Evolutionary conservation across 208 protist species (phyloP), one percentile per base, ranked within the genome.

Genomic region (Phytomonas francai): DNA sequence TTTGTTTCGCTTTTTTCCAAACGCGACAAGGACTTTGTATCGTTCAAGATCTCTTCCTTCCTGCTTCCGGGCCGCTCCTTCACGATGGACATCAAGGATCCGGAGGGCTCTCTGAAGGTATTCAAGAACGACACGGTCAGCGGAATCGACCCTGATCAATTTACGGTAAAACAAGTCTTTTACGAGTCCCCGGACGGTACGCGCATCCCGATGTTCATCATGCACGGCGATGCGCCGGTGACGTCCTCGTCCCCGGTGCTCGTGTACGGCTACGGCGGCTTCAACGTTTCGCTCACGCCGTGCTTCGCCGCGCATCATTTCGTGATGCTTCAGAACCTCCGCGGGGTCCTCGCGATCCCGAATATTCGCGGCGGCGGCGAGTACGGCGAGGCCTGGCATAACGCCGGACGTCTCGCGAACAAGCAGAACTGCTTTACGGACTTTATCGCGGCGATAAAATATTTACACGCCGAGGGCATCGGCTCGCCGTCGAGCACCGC

Each of bases 331-430:
- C 76, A 85, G 63, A 60, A 97, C 63, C 73, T 97, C 28, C 67
- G 76, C 51, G 92, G 94, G 39, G 83, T 97, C 3, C 74, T 96
- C 29, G 93, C 85, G 0, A 64, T 98, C 22, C 84, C 95, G 1
- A 98, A 98, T 81, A 97, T 98, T 62, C 88, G 97, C 60, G 97
- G 97, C 29, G 97, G 97, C 22, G 91, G 89, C 61, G 96, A 98
- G 82, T 98, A 97, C 74, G 97, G 97, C 57, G 81, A 94, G 66
- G 62, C 62, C 27, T 98, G 97, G 97, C 94, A 98, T 80, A 74
- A 98, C 67, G 87, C 78, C 19, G 96, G 91, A 19, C 81, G 87
- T 16, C 83, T 73, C 30, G 78, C 63, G 22, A 73, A 86, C 45
- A 97, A 97, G 74, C 84, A 95, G 70, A 97, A 97, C 80, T 95